Evolutionary conservation across 2,329 filamentous ascomycete species (phyloP).

Genomic region (Exophiala viscosa): DNA sequence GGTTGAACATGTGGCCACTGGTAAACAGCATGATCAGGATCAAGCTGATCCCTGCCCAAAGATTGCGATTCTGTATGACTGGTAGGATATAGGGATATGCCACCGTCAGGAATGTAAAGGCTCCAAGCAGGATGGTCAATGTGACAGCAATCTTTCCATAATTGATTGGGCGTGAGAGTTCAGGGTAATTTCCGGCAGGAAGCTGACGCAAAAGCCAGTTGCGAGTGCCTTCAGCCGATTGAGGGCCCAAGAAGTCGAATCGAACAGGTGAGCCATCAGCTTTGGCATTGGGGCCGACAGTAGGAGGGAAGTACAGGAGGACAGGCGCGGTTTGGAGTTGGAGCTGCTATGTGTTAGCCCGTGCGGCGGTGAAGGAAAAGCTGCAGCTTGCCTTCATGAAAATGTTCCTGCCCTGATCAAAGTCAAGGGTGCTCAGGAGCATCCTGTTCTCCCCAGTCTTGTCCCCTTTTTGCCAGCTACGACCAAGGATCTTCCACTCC

Average conservation of each 20-base stretch:
- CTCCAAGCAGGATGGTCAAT: slow-evolving; percentile 66
- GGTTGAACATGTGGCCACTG: slow-evolving; percentile 98
- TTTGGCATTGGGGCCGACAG: slow-evolving; percentile 73
- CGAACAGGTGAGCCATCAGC: slow-evolving; percentile 65
- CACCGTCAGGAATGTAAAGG: slow-evolving; percentile 65
- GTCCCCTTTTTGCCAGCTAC: slow-evolving; percentile 84
- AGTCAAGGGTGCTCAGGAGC: slow-evolving; percentile 83
- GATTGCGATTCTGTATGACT: slow-evolving; percentile 79
- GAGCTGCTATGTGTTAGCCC: slow-evolving; percentile 56
- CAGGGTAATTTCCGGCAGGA: slow-evolving; percentile 65
- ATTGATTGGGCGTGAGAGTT: slow-evolving; percentile 81
- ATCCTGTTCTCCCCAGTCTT: slow-evolving; percentile 68
- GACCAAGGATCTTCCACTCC: slow-evolving; percentile 83
- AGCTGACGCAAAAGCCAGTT: slow-evolving; percentile 75
- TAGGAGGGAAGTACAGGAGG: slow-evolving; percentile 81
- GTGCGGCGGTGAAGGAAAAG: neutral
- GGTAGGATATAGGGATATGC: slow-evolving; percentile 76
- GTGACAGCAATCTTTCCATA: slow-evolving; percentile 70
- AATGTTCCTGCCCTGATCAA: slow-evolving; percentile 73
- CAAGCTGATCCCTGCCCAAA: slow-evolving; percentile 88
- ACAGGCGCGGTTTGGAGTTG: slow-evolving; percentile 92
- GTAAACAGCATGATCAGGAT: slow-evolving; percentile 90
- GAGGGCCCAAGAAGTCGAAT: slow-evolving; percentile 80
- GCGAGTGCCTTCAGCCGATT: slow-evolving; percentile 73
- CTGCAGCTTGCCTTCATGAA: slow-evolving; percentile 69